phyloP scores from a whole-genome alignment of 1,139 yeast species.

The Cylindricascospora bacillispora region DNA sequence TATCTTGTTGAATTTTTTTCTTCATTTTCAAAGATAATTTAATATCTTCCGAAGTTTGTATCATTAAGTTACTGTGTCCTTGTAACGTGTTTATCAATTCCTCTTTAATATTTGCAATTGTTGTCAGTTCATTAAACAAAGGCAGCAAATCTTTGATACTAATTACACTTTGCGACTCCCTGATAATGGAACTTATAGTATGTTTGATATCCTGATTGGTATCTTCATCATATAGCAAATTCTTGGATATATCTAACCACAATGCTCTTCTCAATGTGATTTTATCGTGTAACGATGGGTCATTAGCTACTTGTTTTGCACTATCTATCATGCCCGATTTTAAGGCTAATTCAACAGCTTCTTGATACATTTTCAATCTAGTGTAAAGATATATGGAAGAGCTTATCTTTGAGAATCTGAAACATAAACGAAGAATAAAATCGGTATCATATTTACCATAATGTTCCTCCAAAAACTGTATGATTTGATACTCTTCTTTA shows the following conservation, averaged over 20 bases:
- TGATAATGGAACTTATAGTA: conserved; percentile 29
- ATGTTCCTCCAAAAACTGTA: conserved; percentile 36
- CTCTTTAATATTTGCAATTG: conserved; percentile 71
- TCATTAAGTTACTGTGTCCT: conserved; percentile 53
- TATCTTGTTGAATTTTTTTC: conserved; percentile 46
- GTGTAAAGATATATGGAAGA: conserved; percentile 65
- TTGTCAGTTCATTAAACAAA: conserved; percentile 68
- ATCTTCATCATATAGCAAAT: conserved; percentile 28
- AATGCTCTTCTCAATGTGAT: conserved; percentile 46
- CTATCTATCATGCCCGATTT: conserved; percentile 46
- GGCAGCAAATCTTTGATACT: conserved; percentile 76
- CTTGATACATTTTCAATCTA: conserved; percentile 56
- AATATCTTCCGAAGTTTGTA: conserved; percentile 60
- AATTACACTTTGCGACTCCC: conserved; percentile 41
- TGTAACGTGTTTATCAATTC: conserved; percentile 73
- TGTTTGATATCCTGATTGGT: conserved; percentile 19
- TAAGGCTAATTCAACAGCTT: conserved; percentile 68
- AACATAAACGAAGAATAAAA: conserved; percentile 63
- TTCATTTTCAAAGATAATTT: conserved; percentile 58
- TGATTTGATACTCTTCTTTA: conserved; percentile 30
- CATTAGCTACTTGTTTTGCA: conserved; percentile 47
- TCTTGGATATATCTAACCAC: conserved; percentile 60
- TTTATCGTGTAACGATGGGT: conserved; percentile 31
- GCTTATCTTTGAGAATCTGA: conserved; percentile 42
- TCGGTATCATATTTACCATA: conserved; percentile 41